A percentile compares a stretch with the other conserved stretches of the same genome.
Conservation (phyloP, 2,329 filamentous ascomycete species). For the Xylaria sp. region DNA sequence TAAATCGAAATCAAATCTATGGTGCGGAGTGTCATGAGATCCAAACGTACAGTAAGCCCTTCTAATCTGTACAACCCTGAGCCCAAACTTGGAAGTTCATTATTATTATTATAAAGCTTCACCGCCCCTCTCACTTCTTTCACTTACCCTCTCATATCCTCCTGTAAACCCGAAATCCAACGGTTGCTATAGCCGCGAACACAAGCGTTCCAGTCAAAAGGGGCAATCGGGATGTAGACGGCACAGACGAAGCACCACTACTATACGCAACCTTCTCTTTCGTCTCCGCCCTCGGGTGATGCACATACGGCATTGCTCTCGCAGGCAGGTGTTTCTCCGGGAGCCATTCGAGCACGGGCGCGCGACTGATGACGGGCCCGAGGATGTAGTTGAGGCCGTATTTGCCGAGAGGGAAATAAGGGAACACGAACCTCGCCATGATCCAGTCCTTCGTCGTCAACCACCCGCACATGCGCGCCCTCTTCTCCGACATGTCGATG, state of each 20-base stretch:
- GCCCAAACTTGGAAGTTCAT: neutral
- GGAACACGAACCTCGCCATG: conserved; percentile 36
- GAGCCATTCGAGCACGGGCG: conserved; percentile 45
- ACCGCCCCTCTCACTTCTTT: neutral
- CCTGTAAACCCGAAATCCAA: conserved; percentile 39
- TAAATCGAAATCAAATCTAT: conserved; percentile 8
- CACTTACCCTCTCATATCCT: conserved; percentile 19
- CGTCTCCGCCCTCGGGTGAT: conserved; percentile 23
- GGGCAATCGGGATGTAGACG: conserved; percentile 12
- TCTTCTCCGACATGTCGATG: conserved; percentile 38
- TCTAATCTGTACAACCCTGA: neutral
- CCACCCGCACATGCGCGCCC: conserved; percentile 39
- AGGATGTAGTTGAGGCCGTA: conserved; percentile 33
- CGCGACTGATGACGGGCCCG: conserved; percentile 34
- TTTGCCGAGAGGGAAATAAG: conserved; percentile 25
- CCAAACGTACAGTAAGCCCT: neutral
- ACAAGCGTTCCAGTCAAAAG: conserved; percentile 27
- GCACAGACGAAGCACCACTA: neutral
- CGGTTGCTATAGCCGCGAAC: conserved; percentile 35
- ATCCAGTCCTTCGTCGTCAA: conserved; percentile 37
- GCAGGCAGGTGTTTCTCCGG: conserved; percentile 38
- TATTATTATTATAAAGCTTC: neutral
- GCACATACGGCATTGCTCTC: conserved; percentile 39
- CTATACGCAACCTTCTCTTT: neutral
- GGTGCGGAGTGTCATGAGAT: conserved; percentile 1